phyloP scores from a whole-genome alignment of 2,329 filamentous ascomycete genomes.

The Hymenoscyphus scutula region DNA sequence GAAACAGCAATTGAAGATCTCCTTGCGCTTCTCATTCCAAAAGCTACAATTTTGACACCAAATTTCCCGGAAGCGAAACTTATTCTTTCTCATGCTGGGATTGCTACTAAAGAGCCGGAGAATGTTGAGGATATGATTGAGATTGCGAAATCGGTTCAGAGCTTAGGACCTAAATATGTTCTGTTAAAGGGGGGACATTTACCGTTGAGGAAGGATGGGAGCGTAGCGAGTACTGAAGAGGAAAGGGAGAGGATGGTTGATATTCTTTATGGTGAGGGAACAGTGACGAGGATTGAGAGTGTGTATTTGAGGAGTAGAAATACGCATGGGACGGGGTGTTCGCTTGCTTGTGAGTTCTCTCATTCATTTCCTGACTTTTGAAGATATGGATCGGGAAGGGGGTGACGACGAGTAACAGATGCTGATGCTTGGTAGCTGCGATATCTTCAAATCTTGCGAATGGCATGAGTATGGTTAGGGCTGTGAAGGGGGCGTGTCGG shows the following conservation, averaged over 20 bases:
- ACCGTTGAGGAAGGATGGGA: slow-evolving; percentile 66
- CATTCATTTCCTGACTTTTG: neutral
- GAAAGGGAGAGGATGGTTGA: slow-evolving; percentile 72
- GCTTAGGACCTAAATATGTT: slow-evolving; percentile 73
- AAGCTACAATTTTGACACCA: slow-evolving; percentile 69
- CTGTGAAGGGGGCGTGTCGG: slow-evolving; percentile 65
- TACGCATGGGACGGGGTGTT: slow-evolving; percentile 94
- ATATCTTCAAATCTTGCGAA: slow-evolving; percentile 71
- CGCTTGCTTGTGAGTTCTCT: slow-evolving; percentile 70
- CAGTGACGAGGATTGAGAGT: slow-evolving; percentile 64
- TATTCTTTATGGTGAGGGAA: slow-evolving; percentile 64
- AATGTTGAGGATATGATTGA: slow-evolving; percentile 64
- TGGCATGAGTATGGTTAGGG: slow-evolving; percentile 53
- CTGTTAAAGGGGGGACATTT: slow-evolving; percentile 88
- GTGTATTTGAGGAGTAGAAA: slow-evolving; percentile 71
- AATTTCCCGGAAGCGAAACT: slow-evolving; percentile 74
- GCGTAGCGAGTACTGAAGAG: slow-evolving; percentile 54
- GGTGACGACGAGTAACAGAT: slow-evolving; percentile 8
- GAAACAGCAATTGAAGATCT: slow-evolving; percentile 61
- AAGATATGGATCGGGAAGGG: neutral
- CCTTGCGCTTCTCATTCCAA: slow-evolving; percentile 58
- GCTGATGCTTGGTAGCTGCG: slow-evolving; percentile 48
- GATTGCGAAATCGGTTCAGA: slow-evolving; percentile 64
- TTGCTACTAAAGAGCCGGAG: slow-evolving; percentile 44
- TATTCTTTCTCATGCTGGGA: slow-evolving; percentile 55